Base-by-base conservation (phyloP, 257 asterid genomes). In the Forsythia suspensa region DNA sequence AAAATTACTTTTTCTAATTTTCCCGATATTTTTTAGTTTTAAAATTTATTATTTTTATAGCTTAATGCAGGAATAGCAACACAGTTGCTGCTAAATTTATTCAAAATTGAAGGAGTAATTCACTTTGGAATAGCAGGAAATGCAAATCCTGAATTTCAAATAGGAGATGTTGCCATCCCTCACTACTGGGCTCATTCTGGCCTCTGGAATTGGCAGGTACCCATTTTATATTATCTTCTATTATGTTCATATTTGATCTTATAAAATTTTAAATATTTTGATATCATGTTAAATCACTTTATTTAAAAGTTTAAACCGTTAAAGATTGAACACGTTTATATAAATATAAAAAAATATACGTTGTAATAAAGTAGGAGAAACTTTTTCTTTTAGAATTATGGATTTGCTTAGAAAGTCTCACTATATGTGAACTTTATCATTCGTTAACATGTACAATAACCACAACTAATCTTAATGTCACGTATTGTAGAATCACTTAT, bases 61-160 rank as follows among this genome's bases (percentile, higher is more conserved):
- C 9, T 91, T 73, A 91, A 91, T 57, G 89, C 97, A 40, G 97
- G 90, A 0, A 78, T 83, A 38, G 86, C 93, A 0, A 91, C 97
- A 11, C 94, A 91, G 52, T 79, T 91, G 1, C 77, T 90, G 46
- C 6, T 91, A 77, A 85, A 85, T 59, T 51, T 83, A 39, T 91
- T 91, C 79, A 55, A 80, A 1, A 70, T 90, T 20, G 82, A 86
- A 82, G 93, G 94, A 42, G 90, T 91, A 20, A 88, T 91, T 71
- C 94, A 91, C 42, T 91, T 82, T 77, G 97, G 97, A 8, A 87
- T 90, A 38, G 93, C 92, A 34, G 97, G 97, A 39, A 90, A 90
- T 85, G 89, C 89, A 77, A 85, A 90, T 66, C 87, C 93, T n/a
- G 57, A 84, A 13, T 71, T 81, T 6, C 61, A 85, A 48, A 79